A percentile compares a stretch with the other conserved stretches of the same genome.
phyloP scores from a whole-genome alignment of 331 rosid genomes.

The Ulmus americana region DNA sequence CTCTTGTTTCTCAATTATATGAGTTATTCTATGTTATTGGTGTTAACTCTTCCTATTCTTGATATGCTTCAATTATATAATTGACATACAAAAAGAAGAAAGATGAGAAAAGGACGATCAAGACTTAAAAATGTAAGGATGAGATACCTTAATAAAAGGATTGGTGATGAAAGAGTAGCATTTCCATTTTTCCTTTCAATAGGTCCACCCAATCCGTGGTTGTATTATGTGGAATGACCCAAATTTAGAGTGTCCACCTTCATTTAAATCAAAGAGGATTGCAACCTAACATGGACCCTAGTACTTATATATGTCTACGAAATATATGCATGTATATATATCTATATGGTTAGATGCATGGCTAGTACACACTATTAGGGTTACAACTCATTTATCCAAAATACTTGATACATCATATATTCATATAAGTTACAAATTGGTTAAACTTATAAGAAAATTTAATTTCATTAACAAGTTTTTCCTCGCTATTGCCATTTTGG shows the following conservation, averaged over 20 bases:
- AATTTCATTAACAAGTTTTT: too few relatives aligned
- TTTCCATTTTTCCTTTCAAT: not conserved
- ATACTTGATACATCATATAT: too few relatives aligned
- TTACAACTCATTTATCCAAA: too few relatives aligned
- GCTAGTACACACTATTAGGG: too few relatives aligned
- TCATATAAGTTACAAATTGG: too few relatives aligned
- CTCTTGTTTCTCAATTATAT: not conserved
- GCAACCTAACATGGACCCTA: conserved; percentile 23
- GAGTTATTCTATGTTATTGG: not conserved
- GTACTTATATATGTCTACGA: not conserved
- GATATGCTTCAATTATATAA: conserved; percentile 14
- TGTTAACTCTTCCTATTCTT: conserved; percentile 18
- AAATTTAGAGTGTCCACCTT: conserved; percentile 11
- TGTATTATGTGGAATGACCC: conserved; percentile 26
- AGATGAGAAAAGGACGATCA: not conserved
- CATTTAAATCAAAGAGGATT: conserved; percentile 16
- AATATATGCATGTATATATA: too few relatives aligned
- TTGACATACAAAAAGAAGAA: conserved; percentile 3
- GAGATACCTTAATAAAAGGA: conserved; percentile 15
- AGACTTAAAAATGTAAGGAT: not conserved
- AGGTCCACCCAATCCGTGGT: conserved; percentile 27
- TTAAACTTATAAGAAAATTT: too few relatives aligned
- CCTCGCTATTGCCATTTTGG: too few relatives aligned
- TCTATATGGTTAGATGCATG: too few relatives aligned
- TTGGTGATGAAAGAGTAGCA: conserved; percentile 5